Percentiles rank a stretch among this genome's conserved stretches.
These are phyloP conservation scores for Thalassiosira mediterranea DNA, from an alignment of 352 stramenopile genomes.

Conservation along the genomic window DNA sequence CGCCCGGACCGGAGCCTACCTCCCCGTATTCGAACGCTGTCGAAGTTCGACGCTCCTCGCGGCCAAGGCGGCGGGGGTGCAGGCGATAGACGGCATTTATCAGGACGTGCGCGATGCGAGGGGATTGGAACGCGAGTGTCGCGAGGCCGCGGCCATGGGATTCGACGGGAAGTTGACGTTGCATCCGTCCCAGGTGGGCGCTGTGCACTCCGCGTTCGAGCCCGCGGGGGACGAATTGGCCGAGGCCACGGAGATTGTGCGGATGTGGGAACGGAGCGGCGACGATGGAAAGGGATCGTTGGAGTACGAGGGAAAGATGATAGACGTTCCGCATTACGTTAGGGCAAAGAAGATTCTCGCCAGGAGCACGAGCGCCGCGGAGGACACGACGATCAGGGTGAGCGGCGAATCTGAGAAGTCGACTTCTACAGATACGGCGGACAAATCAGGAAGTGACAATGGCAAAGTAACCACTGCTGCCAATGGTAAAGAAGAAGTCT, in stretches of 20 bases:
- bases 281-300: constrained; percentile 32
- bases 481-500: constrained; percentile 19
- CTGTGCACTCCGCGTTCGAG: constrained; percentile 35
- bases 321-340: constrained; percentile 58
- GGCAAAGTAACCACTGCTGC: not conserved
- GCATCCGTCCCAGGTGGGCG: constrained; percentile 43
- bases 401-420: not conserved
- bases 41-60: constrained; percentile 47
- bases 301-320: constrained; percentile 53
- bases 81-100: constrained; percentile 60
- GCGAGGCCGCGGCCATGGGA: constrained; percentile 41
- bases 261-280: constrained; percentile 29
- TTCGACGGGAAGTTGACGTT: constrained; percentile 60
- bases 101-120: constrained; percentile 48
- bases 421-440: not conserved
- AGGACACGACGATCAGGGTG: not conserved
- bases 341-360: constrained; percentile 55
- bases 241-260: constrained; percentile 36
- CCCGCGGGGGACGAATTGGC: constrained; percentile 35
- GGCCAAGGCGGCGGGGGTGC: constrained; percentile 47
- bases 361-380: not conserved
- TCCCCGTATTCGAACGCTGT: constrained; percentile 45
- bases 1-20: constrained; percentile 15
- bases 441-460: not conserved
- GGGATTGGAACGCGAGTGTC: constrained; percentile 39